Percentiles rank a stretch among this genome's conserved stretches.
Conservation (phyloP, 495 filamentous ascomycete species). For the Penicillium simplicissimum region DNA sequence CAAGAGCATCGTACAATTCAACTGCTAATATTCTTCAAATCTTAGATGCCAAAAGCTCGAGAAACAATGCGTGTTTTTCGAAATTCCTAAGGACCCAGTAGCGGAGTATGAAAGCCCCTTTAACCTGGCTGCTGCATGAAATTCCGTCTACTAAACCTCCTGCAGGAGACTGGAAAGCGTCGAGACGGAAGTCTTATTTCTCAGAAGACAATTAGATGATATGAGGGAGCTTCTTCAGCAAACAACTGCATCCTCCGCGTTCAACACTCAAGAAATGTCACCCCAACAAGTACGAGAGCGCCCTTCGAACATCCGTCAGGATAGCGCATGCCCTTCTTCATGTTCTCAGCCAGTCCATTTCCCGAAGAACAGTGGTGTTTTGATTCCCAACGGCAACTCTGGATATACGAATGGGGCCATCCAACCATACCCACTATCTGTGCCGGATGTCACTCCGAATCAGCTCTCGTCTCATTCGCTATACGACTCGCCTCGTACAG, state of each 20-base stretch:
- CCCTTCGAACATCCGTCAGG: constrained; percentile 3
- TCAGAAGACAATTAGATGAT: constrained; percentile 32
- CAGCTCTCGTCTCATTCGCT: constrained; percentile 9
- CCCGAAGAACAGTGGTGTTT: background rate
- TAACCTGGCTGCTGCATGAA: background rate
- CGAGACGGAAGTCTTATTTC: constrained; percentile 34
- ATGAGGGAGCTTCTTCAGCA: constrained; percentile 29
- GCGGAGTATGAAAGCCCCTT: constrained; percentile 24
- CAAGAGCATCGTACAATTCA: background rate
- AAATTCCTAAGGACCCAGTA: constrained; percentile 37
- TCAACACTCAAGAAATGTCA: constrained; percentile 4
- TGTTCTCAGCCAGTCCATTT: constrained; percentile 8
- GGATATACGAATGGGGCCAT: constrained; percentile 6
- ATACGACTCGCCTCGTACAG: constrained; percentile 5
- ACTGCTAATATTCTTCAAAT: constrained; percentile 1
- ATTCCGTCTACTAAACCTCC: background rate
- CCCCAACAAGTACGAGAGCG: constrained; percentile 9
- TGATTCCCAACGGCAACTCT: background rate
- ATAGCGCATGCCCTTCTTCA: constrained; percentile 15
- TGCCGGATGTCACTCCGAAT: constrained; percentile 20
- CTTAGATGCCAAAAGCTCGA: constrained; percentile 38
- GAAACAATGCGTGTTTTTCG: constrained; percentile 42
- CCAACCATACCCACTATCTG: constrained; percentile 11
- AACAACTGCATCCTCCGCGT: background rate
- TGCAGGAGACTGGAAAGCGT: constrained; percentile 35